A percentile compares a stretch with the other conserved stretches of the same genome.
phyloP scores from a whole-genome alignment of 345 rosid species.

The Rubroshorea leprosula region DNA sequence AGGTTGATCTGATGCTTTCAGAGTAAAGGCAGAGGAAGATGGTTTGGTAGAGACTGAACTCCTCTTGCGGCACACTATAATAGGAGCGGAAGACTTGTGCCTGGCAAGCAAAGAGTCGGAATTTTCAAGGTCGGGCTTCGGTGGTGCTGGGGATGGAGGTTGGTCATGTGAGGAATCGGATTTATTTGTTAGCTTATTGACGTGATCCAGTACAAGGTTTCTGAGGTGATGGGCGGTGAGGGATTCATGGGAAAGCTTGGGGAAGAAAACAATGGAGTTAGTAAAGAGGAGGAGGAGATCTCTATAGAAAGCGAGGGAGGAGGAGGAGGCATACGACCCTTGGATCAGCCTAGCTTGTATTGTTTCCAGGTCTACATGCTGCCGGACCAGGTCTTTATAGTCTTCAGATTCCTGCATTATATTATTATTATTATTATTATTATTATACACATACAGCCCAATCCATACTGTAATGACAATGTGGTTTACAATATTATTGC shows the following conservation, averaged over 20 bases:
- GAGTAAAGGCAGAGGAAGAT: conserved; percentile 35
- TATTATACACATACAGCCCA: no score
- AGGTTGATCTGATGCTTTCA: conserved; percentile 20
- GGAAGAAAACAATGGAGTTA: conserved; percentile 45
- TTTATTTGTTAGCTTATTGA: no score
- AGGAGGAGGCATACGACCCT: conserved; percentile 44
- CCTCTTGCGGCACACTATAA: conserved; percentile 53
- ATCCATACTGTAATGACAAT: no score
- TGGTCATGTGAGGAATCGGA: no score
- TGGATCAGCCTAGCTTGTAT: conserved; percentile 40
- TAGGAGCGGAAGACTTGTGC: conserved; percentile 37
- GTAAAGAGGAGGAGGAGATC: conserved; percentile 58
- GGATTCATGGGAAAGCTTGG: conserved; percentile 39
- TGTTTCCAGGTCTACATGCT: conserved; percentile 49
- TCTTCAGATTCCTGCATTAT: conserved; percentile 40
- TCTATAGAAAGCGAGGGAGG: conserved; percentile 35
- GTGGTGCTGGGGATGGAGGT: conserved; percentile 11
- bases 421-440: no score
- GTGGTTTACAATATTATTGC: no score
- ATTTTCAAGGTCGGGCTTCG: conserved; percentile 35
- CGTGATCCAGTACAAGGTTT: conserved; percentile 30
- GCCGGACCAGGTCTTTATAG: conserved; percentile 40
- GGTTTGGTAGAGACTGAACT: conserved; percentile 45
- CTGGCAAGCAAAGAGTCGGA: conserved; percentile 43
- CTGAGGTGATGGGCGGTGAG: conserved; percentile 48